Conservation (phyloP, 2,329 filamentous ascomycete genomes). For the Alternaria infectoria region DNA sequence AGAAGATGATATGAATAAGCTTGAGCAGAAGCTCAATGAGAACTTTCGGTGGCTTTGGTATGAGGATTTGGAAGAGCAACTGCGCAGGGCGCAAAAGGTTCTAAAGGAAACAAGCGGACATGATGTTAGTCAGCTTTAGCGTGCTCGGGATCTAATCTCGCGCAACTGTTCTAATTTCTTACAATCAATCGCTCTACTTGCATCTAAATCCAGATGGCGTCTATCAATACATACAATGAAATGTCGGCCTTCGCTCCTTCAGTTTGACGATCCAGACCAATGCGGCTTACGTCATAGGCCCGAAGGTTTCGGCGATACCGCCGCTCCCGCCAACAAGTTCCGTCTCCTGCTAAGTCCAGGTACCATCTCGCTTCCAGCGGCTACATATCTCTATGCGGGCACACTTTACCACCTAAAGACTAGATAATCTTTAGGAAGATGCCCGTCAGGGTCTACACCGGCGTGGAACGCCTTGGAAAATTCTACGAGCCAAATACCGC, state of each 20-base stretch:
- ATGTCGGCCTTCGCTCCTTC: background rate
- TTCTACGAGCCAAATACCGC: slow-evolving; percentile 7
- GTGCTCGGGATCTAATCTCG: background rate
- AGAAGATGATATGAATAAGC: slow-evolving; percentile 19
- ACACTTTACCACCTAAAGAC: background rate
- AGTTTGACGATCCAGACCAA: background rate
- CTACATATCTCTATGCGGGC: background rate
- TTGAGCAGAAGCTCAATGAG: slow-evolving; percentile 21
- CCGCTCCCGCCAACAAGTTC: background rate
- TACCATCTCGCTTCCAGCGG: background rate
- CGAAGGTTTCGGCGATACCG: background rate
- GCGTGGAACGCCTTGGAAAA: slow-evolving; percentile 12
- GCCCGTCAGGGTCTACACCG: background rate
- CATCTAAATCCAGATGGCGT: background rate
- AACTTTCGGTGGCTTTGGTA: slow-evolving; percentile 38
- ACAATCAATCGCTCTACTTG: background rate
- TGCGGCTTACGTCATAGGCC: background rate
- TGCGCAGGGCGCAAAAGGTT: slow-evolving; percentile 22
- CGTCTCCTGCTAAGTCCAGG: background rate
- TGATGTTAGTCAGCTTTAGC: background rate
- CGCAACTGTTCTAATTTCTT: background rate
- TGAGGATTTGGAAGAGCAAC: slow-evolving; percentile 33
- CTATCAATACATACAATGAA: background rate
- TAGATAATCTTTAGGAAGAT: background rate
- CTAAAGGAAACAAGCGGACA: background rate